These are phyloP conservation scores for Chaetomidium leptoderma DNA, from an alignment of 495 filamentous ascomycete genomes.

Conservation along the genomic window DNA sequence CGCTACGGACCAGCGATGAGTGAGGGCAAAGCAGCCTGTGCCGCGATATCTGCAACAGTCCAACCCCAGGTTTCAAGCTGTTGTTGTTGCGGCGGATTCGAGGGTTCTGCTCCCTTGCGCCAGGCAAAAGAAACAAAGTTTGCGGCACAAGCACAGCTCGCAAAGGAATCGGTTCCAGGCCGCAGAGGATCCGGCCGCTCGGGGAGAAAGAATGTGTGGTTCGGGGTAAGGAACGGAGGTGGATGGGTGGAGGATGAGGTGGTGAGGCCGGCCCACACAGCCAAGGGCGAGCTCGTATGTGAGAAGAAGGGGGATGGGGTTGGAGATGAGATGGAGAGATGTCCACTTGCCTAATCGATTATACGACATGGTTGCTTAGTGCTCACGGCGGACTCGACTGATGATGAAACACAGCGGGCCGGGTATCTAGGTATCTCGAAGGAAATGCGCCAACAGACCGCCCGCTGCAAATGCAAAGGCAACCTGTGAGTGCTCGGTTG, in stretches of 20 bases:
- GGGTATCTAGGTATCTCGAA: conserved; percentile 2
- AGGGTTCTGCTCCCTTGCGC: conserved; percentile 29
- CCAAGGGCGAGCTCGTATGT: not conserved
- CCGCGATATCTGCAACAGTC: conserved; percentile 19
- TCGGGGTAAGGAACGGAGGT: conserved; percentile 19
- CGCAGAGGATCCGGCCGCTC: conserved; percentile 13
- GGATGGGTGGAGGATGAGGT: conserved; percentile 9
- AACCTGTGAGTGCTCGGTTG: not conserved
- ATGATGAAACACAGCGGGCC: conserved; percentile 13
- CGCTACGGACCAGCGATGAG: conserved; percentile 22
- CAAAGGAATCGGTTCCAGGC: conserved; percentile 2
- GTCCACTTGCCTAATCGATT: conserved; percentile 64
- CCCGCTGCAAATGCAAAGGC: not conserved
- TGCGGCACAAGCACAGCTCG: conserved; percentile 14
- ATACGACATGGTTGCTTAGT: conserved; percentile 54
- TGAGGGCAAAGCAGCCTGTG: conserved; percentile 19
- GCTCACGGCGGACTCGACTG: conserved; percentile 7
- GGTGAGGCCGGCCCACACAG: conserved; percentile 3
- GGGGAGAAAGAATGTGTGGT: conserved; percentile 17
- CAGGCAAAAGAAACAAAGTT: conserved; percentile 28
- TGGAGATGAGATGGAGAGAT: conserved; percentile 12
- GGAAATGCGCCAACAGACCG: conserved; percentile 4
- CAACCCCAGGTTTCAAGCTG: not conserved
- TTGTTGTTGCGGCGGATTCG: not conserved
- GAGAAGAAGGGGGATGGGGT: too few species aligned